phyloP scores from a whole-genome alignment of 2,329 filamentous ascomycete genomes.

The Cytospora piceae region DNA sequence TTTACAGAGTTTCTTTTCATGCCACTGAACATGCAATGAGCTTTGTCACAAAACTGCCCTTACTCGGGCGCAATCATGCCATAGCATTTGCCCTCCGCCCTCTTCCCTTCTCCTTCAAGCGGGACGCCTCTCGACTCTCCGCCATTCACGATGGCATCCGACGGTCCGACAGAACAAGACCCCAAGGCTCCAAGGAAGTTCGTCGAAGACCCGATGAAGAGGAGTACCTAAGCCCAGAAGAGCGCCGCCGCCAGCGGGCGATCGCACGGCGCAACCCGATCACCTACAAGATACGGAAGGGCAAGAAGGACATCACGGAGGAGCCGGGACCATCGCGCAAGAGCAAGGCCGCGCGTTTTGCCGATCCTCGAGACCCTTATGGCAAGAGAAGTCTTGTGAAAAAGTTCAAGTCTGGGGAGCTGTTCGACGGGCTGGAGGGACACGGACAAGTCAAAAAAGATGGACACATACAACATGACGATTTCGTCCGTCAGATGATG shows the following conservation, averaged over 20 bases:
- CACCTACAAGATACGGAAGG: slow-evolving; percentile 44
- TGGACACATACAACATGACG: slow-evolving; percentile 28
- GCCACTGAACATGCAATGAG: slow-evolving; percentile 28
- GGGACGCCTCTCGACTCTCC: slow-evolving; percentile 61
- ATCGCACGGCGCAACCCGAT: slow-evolving; percentile 31
- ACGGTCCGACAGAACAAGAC: slow-evolving; percentile 40
- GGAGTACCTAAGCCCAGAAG: slow-evolving; percentile 31
- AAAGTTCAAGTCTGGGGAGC: slow-evolving; percentile 51
- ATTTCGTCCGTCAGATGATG: slow-evolving; percentile 26
- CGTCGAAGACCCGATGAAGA: slow-evolving; percentile 21
- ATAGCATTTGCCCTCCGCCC: slow-evolving; percentile 9
- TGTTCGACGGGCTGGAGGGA: slow-evolving; percentile 40
- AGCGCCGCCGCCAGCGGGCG: slow-evolving; percentile 36
- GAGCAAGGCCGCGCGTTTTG: slow-evolving; percentile 44
- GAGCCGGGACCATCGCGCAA: slow-evolving; percentile 36
- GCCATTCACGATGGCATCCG: slow-evolving; percentile 72
- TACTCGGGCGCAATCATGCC: slow-evolving; percentile 22
- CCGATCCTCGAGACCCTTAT: slow-evolving; percentile 52
- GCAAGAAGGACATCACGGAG: slow-evolving; percentile 57
- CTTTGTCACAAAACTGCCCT: slow-evolving; percentile 24
- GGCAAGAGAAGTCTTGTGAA: slow-evolving; percentile 62
- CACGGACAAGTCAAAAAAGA: slow-evolving; percentile 9
- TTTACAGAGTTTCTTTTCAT: background rate
- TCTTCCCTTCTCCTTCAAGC: slow-evolving; percentile 33
- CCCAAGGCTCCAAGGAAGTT: slow-evolving; percentile 37